Conservation (phyloP, 2,329 filamentous ascomycete species). For the Cladosporium sp. region DNA sequence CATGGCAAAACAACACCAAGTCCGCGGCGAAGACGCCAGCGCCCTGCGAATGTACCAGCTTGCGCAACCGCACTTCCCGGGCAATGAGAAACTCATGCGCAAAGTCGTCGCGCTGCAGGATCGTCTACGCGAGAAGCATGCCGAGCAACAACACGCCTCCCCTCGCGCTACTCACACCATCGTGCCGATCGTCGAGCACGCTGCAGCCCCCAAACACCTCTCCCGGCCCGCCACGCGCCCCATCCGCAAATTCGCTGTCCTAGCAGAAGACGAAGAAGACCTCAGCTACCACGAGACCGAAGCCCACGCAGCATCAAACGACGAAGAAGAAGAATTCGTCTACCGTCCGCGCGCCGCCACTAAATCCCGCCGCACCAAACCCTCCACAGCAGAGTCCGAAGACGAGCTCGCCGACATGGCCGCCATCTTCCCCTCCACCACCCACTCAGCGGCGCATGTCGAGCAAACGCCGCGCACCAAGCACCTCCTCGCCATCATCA, state of each 20-base stretch:
- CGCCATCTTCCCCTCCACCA: constrained; percentile 2
- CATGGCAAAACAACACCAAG: constrained; percentile 90
- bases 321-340: constrained; percentile 42
- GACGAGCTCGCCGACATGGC: constrained; percentile 31
- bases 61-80: constrained; percentile 81
- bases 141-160: constrained; percentile 24
- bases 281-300: constrained; percentile 57
- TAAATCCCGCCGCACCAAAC: constrained; percentile 33
- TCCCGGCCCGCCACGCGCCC: constrained; percentile 16
- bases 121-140: constrained; percentile 46
- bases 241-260: constrained; percentile 12
- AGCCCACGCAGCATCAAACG: constrained; percentile 24
- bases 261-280: constrained; percentile 48
- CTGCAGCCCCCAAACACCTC: background rate
- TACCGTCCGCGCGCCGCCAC: constrained; percentile 37
- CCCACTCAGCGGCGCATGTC: constrained; percentile 17
- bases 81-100: constrained; percentile 69
- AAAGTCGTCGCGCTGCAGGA: constrained; percentile 59
- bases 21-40: constrained; percentile 73
- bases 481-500: constrained; percentile 68
- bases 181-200: constrained; percentile 1
- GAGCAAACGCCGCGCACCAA: constrained; percentile 58
- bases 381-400: constrained; percentile 31
- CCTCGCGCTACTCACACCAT: background rate
- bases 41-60: constrained; percentile 84